These are phyloP conservation scores for Fusarium drepaniforme DNA, from an alignment of 2,329 filamentous ascomycete species.

Conservation along the genomic window DNA sequence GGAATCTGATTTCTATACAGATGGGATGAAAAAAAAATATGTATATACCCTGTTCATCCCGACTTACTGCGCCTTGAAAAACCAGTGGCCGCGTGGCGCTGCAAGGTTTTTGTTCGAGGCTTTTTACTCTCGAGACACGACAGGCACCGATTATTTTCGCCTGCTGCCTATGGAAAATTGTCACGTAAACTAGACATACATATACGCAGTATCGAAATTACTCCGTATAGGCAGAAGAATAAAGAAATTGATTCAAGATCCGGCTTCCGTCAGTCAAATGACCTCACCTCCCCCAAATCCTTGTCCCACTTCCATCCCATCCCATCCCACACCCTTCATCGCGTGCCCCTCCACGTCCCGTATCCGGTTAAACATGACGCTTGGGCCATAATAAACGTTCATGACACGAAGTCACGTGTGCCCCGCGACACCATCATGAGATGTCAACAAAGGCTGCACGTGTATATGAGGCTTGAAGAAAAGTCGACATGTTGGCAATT, in stretches of 20 bases:
- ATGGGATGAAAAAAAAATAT: not conserved
- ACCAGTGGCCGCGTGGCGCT: slow-evolving; percentile 39
- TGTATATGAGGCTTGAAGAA: not conserved
- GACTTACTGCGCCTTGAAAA: slow-evolving; percentile 22
- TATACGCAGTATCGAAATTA: not conserved
- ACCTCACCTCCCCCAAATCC: slow-evolving; percentile 28
- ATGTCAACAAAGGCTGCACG: not conserved
- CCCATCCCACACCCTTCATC: not conserved
- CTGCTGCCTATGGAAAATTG: not conserved
- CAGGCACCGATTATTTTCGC: not conserved
- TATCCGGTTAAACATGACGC: slow-evolving; percentile 31
- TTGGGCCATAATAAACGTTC: slow-evolving; percentile 38
- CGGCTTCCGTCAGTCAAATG: slow-evolving; percentile 11
- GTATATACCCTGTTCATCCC: not conserved
- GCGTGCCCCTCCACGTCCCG: slow-evolving; percentile 22
- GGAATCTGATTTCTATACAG: not conserved
- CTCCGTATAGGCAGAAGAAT: not conserved
- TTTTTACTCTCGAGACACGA: slow-evolving; percentile 23
- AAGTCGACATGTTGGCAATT: not conserved
- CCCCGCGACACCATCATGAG: slow-evolving; percentile 18
- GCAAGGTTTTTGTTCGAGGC: slow-evolving; percentile 40
- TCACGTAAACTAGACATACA: not conserved
- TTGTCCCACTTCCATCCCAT: slow-evolving; percentile 10
- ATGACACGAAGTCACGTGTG: slow-evolving; percentile 53
- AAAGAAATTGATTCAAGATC: slow-evolving; percentile 20